Evolutionary conservation across 2,329 filamentous ascomycete species (phyloP).

Genomic region (Alternaria atra): DNA sequence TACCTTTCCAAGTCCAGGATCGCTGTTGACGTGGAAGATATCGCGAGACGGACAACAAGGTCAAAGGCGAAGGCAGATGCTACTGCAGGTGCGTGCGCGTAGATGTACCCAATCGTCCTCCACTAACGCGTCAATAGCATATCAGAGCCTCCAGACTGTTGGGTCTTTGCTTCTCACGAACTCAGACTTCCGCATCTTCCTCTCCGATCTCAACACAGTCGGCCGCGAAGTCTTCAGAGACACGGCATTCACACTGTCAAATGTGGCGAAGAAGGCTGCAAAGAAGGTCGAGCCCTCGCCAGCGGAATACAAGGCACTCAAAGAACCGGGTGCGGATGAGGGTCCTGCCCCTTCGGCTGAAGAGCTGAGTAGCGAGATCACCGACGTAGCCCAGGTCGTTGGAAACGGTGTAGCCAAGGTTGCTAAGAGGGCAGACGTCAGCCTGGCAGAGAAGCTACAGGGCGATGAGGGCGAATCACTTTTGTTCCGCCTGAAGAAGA

Average conservation of each 20-base stretch:
- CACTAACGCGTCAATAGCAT: constrained; percentile 62
- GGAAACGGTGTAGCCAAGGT: constrained; percentile 57
- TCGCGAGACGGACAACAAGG: constrained; percentile 67
- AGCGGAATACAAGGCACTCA: constrained; percentile 65
- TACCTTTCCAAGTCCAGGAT: constrained; percentile 78
- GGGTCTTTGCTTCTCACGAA: constrained; percentile 88
- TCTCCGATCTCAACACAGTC: constrained; percentile 80
- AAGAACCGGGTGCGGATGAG: constrained; percentile 60
- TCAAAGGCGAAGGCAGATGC: constrained; percentile 75
- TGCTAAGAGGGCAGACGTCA: constrained; percentile 69
- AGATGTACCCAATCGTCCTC: background rate
- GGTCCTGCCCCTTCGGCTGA: constrained; percentile 64
- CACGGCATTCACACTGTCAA: constrained; percentile 80
- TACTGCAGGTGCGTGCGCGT: constrained; percentile 66
- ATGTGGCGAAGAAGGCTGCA: constrained; percentile 77
- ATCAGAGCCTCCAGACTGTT: constrained; percentile 83
- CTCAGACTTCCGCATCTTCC: constrained; percentile 85
- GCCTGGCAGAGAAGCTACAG: constrained; percentile 75
- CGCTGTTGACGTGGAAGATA: constrained; percentile 70
- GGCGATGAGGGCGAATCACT: constrained; percentile 78
- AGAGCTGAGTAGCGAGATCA: constrained; percentile 65
- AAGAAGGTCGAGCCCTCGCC: constrained; percentile 75
- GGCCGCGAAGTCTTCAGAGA: constrained; percentile 87
- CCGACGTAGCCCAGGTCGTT: constrained; percentile 57
- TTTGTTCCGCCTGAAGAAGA: constrained; percentile 77